These are phyloP conservation scores for Pythium phragmiticola DNA, from an alignment of 352 stramenopile species.

Conservation along the genomic window DNA sequence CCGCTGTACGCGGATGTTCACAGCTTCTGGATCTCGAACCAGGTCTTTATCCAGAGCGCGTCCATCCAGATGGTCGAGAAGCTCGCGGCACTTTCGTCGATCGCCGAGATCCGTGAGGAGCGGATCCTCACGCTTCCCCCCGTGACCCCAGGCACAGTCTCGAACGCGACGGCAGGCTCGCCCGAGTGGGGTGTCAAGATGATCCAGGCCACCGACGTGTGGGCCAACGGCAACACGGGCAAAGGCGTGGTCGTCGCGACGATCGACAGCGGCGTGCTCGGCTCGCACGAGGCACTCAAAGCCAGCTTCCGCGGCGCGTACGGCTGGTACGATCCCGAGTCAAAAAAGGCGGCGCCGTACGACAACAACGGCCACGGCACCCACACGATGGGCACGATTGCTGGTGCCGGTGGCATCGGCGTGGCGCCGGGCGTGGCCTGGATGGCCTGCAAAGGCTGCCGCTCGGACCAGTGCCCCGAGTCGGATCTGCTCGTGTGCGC, in stretches of 20 bases:
- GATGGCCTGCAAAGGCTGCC: constrained; percentile 13
- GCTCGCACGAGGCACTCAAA: constrained; percentile 18
- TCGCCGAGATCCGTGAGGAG: constrained; percentile 11
- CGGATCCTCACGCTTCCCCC: background rate
- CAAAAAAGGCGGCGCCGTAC: constrained; percentile 15
- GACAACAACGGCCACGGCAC: constrained; percentile 29
- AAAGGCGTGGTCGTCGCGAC: constrained; percentile 19
- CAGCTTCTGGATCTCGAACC: constrained; percentile 22
- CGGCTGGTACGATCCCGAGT: constrained; percentile 25
- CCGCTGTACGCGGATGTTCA: background rate
- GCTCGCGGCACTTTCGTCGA: constrained; percentile 11
- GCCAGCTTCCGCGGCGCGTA: constrained; percentile 8
- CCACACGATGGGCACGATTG: constrained; percentile 19
- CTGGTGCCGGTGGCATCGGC: constrained; percentile 8
- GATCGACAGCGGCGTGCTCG: constrained; percentile 30
- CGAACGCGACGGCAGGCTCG: background rate
- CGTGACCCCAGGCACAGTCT: background rate
- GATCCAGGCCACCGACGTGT: constrained; percentile 20
- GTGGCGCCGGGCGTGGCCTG: constrained; percentile 13
- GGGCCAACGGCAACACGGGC: constrained; percentile 18
- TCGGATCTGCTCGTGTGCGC: constrained; percentile 25
- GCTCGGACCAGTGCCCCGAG: constrained; percentile 13
- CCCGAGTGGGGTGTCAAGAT: constrained; percentile 20
- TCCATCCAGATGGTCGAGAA: constrained; percentile 16
- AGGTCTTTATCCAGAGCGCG: constrained; percentile 15